Percentiles rank a stretch among this genome's conserved stretches.
Evolutionary conservation across 768 basidiomycete genomes (phyloP).

Genomic region (Lactarius sanguifluus): DNA sequence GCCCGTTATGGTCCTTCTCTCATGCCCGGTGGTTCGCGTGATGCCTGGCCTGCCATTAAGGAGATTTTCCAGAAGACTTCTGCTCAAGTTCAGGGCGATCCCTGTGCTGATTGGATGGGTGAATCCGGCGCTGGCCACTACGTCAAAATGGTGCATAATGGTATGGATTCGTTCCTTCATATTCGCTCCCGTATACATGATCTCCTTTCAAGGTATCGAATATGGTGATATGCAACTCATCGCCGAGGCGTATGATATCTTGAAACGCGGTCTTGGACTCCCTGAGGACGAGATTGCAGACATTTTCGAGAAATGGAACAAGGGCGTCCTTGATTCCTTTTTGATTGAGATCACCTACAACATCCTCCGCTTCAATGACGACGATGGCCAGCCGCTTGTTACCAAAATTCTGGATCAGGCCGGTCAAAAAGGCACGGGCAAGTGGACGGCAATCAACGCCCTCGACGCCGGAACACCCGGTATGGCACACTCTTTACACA

Average conservation of each 20-base stretch:
- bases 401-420: constrained; percentile 94
- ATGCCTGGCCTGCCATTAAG: constrained; percentile 96
- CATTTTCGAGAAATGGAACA: constrained; percentile 96
- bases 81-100: constrained; percentile 91
- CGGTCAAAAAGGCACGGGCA: constrained; percentile 99
- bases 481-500: constrained; percentile 37
- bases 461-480: constrained; percentile 89
- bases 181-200: constrained; percentile 15
- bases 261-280: constrained; percentile 92
- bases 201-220: constrained; percentile 75
- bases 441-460: constrained; percentile 98
- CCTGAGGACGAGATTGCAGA: constrained; percentile 87
- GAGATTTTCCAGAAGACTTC: constrained; percentile 98
- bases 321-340: constrained; percentile 99
- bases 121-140: constrained; percentile 95
- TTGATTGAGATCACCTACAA: constrained; percentile 97
- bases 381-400: constrained; percentile 89
- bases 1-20: constrained; percentile 95
- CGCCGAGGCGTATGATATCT: constrained; percentile 97
- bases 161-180: constrained; percentile 41
- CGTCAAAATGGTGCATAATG: constrained; percentile 99
- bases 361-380: constrained; percentile 96
- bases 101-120: constrained; percentile 99
- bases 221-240: constrained; percentile 99
- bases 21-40: constrained; percentile 96